phyloP scores from a whole-genome alignment of 2,329 filamentous ascomycete genomes.

The Colletotrichum musae region DNA sequence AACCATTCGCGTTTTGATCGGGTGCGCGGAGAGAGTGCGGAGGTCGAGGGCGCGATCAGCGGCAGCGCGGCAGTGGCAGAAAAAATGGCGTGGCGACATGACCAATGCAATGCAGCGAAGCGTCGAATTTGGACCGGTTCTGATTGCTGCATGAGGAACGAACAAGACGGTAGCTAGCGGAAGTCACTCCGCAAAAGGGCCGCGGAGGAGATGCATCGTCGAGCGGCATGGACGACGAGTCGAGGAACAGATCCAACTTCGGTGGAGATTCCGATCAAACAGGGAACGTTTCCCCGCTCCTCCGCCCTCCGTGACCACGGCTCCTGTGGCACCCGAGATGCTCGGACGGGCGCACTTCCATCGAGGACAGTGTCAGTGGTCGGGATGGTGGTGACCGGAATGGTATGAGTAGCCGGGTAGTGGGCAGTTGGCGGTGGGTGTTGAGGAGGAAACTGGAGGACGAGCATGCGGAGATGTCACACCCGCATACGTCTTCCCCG shows the following conservation, averaged over 20 bases:
- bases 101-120: constrained; percentile 8
- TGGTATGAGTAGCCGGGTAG: too few relatives aligned
- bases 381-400: too few relatives aligned
- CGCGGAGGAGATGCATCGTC: constrained; percentile 20
- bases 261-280: constrained; percentile 25
- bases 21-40: constrained; percentile 1
- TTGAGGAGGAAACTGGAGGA: constrained; percentile 17
- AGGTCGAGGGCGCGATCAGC: constrained; percentile 22
- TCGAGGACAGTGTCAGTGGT: too few relatives aligned
- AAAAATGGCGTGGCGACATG: constrained; percentile 28
- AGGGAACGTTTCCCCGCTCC: constrained; percentile 23
- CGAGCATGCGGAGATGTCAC: not conserved
- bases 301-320: not conserved
- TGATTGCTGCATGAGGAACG: not conserved
- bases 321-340: not conserved
- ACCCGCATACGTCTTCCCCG: not conserved
- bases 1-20: constrained; percentile 31
- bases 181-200: constrained; percentile 31
- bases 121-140: not conserved
- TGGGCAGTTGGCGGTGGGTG: not conserved
- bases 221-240: constrained; percentile 5
- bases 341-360: too few relatives aligned
- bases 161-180: not conserved
- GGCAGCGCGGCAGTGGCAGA: constrained; percentile 17
- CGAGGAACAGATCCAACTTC: constrained; percentile 1